These are phyloP conservation scores for Coemansia sp. DNA, from an alignment of 192 early-diverging fungal species.

Conservation along the genomic window DNA sequence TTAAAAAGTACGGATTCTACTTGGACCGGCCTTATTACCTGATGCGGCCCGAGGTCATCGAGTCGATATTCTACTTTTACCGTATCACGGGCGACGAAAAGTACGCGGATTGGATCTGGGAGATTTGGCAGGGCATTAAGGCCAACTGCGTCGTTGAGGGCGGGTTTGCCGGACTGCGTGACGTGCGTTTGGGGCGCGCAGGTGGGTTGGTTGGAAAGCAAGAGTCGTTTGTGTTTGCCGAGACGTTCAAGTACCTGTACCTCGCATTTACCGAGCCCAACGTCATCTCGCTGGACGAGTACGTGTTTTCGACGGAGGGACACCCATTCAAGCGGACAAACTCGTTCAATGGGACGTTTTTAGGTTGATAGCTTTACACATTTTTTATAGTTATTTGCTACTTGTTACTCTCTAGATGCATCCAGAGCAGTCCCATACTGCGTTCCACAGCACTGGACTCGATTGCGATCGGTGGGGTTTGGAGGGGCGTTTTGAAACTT, in stretches of 20 bases:
- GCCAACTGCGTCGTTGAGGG: constrained; percentile 63
- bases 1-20: constrained; percentile 51
- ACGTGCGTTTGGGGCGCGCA: constrained; percentile 34
- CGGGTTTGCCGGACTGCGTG: constrained; percentile 63
- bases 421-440: too few relatives aligned
- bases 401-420: too few relatives aligned
- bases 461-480: too few relatives aligned
- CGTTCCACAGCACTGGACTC: too few relatives aligned
- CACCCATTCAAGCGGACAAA: constrained; percentile 67
- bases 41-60: constrained; percentile 87
- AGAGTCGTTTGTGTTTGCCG: constrained; percentile 86
- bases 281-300: constrained; percentile 74
- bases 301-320: constrained; percentile 94
- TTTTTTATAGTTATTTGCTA: too few relatives aligned
- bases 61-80: constrained; percentile 84
- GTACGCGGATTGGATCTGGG: constrained; percentile 78
- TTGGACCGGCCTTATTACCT: constrained; percentile 57
- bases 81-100: constrained; percentile 82
- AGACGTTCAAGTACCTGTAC: constrained; percentile 96
- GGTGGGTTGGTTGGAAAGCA: constrained; percentile 45
- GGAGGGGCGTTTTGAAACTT: too few relatives aligned
- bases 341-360: constrained; percentile 46
- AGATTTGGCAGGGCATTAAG: constrained; percentile 87
- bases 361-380: too few relatives aligned
- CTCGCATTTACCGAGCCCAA: constrained; percentile 72